Conservation (phyloP, 495 filamentous ascomycete genomes). For the Xylaria telfairii region DNA sequence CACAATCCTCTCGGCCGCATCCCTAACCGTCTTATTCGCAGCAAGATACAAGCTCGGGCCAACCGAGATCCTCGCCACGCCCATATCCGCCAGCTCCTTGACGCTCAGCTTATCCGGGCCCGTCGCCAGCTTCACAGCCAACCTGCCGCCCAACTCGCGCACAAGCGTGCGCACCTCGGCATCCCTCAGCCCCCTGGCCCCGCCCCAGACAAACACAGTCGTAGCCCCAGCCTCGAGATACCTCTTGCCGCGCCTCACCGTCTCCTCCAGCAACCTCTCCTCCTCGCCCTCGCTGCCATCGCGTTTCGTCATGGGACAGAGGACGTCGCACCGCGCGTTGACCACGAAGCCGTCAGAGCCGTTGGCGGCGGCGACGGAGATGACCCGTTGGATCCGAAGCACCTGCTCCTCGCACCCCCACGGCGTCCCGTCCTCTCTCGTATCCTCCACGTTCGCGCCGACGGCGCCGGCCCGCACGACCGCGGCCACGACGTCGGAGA, state of each 20-base stretch:
- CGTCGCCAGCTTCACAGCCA: slow-evolving; percentile 47
- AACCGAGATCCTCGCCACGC: slow-evolving; percentile 49
- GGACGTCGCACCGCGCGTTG: neutral
- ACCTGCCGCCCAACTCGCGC: slow-evolving; percentile 32
- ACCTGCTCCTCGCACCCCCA: neutral
- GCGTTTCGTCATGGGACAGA: neutral
- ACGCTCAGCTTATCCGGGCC: slow-evolving; percentile 32
- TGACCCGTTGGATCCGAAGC: neutral
- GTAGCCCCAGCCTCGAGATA: slow-evolving; percentile 51
- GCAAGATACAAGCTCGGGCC: slow-evolving; percentile 25
- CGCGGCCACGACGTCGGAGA: slow-evolving; percentile 34
- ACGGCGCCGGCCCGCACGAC: slow-evolving; percentile 1
- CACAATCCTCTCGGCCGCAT: slow-evolving; percentile 39
- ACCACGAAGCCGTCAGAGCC: neutral
- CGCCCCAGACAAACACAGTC: slow-evolving; percentile 59
- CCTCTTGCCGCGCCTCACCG: slow-evolving; percentile 47
- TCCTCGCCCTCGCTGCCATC: neutral
- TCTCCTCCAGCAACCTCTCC: slow-evolving; percentile 40
- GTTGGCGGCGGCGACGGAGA: neutral
- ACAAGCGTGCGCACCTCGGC: slow-evolving; percentile 29
- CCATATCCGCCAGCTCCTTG: slow-evolving; percentile 42
- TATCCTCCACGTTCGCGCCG: slow-evolving; percentile 14
- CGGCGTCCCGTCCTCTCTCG: neutral
- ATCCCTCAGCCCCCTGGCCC: slow-evolving; percentile 40
- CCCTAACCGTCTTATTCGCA: slow-evolving; percentile 33